These are phyloP conservation scores for Picea glauca DNA, from an alignment of 75 land plant species.

Conservation along the genomic window DNA sequence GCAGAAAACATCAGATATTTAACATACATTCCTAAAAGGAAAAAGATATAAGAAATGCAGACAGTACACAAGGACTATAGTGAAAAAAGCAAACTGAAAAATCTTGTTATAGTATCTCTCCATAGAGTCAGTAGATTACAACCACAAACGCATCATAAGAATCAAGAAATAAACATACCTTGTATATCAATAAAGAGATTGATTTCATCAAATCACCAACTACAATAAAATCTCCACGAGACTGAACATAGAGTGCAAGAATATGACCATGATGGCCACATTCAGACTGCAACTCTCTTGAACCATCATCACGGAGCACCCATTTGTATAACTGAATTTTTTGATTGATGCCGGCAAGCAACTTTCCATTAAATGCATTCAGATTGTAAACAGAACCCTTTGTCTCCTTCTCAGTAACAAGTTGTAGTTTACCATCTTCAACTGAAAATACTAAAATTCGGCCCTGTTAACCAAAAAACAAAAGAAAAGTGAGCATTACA, in stretches of 20 bases:
- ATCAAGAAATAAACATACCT: constrained; percentile 42
- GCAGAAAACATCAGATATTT: background rate
- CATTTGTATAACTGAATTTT: constrained; percentile 96
- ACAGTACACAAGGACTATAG: background rate
- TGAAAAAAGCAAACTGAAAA: background rate
- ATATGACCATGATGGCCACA: constrained; percentile 99
- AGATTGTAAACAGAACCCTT: constrained; percentile 97
- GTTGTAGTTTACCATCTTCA: constrained; percentile 59
- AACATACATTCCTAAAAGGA: background rate
- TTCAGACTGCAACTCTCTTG: constrained; percentile 93
- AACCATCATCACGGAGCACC: constrained; percentile 95
- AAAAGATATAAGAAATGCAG: background rate
- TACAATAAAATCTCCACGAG: constrained; percentile 98
- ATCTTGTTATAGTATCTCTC: background rate
- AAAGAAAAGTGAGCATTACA: background rate
- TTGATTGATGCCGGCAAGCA: constrained; percentile 97
- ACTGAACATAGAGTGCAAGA: constrained; percentile 91
- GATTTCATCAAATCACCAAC: constrained; percentile 99
- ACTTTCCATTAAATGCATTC: constrained; percentile 96
- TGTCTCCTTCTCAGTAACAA: constrained; percentile 93
- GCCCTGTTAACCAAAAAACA: constrained; percentile 43
- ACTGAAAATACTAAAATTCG: constrained; percentile 75
- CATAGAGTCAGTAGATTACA: background rate
- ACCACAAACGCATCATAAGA: background rate
- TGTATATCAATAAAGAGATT: constrained; percentile 85